Base-by-base conservation (phyloP, 2,329 filamentous ascomycete species). In the Hymenoscyphus repandus region DNA sequence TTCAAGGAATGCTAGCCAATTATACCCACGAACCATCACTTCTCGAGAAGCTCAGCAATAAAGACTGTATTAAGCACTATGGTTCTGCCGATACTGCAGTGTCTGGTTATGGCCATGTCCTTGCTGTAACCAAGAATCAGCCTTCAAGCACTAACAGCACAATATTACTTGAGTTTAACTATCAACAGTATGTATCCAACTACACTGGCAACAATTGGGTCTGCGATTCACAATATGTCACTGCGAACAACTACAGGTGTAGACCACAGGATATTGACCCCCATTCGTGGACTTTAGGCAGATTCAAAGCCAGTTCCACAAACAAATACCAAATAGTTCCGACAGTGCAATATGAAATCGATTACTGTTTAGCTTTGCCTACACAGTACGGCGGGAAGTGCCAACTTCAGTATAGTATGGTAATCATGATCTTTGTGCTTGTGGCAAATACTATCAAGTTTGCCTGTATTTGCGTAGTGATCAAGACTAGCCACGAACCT, bases 181-280 rank as follows among this genome's bases (percentile, higher is more conserved):
- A 55, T 33, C 45, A 55, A 22, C 17, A 27, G 20, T 60, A 53
- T 27, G 45, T 59, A 2, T 57, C 59, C 1, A 56, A 58, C 11
- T 58, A 50, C 39, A 59, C 54, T n/a, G 57, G 46, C 1, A 52
- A 57, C 33, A 55, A 53, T 20, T 62, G 59, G 59, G 53, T 60
- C 9, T 62, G 59, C 37, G 51, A 49, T 20, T 48, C 57, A 0
- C 34, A 55, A 4, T 47, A 58, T 11, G 47, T 59, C 6, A 31
- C 53, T 12, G 47, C 46, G 2, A 54, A 59, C n/a, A 49, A 55
- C 4, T 53, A 53, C 27, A 50, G 54, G 22, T 62, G 59, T 17
- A 51, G 54, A 22, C 56, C 53, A n/a, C 30, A 45, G 31, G 36
- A 53, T 12, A 13, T 62, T 12, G 55, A 54, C 7, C 45, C 49